phyloP scores from a whole-genome alignment of 2,329 filamentous ascomycete species.

The Coniella vitis region DNA sequence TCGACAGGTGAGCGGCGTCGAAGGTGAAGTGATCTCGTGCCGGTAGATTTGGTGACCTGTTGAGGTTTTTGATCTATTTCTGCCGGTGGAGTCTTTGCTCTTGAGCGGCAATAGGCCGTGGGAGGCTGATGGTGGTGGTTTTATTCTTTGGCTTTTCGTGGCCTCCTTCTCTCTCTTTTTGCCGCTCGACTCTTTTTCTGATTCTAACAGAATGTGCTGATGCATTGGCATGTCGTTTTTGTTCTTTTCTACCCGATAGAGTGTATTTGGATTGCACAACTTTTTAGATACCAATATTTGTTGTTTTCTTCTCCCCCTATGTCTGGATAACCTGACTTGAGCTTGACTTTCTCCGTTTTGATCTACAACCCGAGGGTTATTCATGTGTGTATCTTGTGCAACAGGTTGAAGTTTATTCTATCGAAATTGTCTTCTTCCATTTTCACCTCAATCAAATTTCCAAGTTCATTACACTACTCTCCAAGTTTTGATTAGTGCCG shows the following conservation, averaged over 20 bases:
- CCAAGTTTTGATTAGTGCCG: too few species aligned
- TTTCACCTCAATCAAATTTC: too few species aligned
- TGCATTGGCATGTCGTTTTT: not conserved
- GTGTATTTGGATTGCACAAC: not conserved
- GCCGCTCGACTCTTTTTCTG: not conserved
- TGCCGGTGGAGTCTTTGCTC: too few species aligned
- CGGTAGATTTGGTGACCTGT: not conserved
- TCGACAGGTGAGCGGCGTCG: too few species aligned
- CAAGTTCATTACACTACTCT: too few species aligned
- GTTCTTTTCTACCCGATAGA: not conserved
- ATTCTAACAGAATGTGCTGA: not conserved
- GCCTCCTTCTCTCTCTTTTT: not conserved
- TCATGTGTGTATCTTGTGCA: too few species aligned
- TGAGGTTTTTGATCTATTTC: not conserved
- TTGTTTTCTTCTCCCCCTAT: not conserved
- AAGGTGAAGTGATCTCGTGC: too few species aligned
- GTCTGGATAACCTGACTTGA: too few species aligned
- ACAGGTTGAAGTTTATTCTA: too few species aligned
- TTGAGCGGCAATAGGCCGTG: not conserved
- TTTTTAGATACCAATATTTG: slow-evolving; percentile 11
- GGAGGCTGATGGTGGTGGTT: not conserved
- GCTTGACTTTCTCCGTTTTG: too few species aligned
- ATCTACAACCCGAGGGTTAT: too few species aligned
- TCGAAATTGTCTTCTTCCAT: too few species aligned
- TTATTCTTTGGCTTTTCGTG: not conserved